A percentile compares a stretch with the other conserved stretches of the same genome.
Evolutionary conservation across 2,329 filamentous ascomycete species (phyloP).

Genomic region (Phyllosticta capitalensis): DNA sequence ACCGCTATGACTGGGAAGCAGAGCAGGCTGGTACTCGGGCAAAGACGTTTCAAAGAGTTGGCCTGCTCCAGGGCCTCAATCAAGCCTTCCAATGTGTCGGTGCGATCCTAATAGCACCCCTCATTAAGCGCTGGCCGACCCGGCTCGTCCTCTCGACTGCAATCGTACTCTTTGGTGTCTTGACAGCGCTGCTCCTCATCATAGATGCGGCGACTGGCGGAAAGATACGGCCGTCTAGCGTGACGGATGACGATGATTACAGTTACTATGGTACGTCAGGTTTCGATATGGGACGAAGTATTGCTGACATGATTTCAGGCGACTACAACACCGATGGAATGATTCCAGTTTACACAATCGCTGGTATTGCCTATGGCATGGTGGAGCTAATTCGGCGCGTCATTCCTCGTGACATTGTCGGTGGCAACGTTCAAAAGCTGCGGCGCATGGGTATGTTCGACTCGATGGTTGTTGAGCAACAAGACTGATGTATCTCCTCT

Average conservation of each 20-base stretch:
- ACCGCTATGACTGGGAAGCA: slow-evolving; percentile 41
- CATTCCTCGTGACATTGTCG: slow-evolving; percentile 44
- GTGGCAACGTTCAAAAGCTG: slow-evolving; percentile 42
- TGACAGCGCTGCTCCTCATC: slow-evolving; percentile 40
- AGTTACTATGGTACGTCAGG: slow-evolving; percentile 33
- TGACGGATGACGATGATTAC: slow-evolving; percentile 23
- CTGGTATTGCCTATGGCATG: slow-evolving; percentile 37
- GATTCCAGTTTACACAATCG: slow-evolving; percentile 39
- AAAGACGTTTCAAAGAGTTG: slow-evolving; percentile 40
- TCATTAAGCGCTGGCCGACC: slow-evolving; percentile 41
- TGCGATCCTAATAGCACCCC: slow-evolving; percentile 41
- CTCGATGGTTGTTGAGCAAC: not conserved
- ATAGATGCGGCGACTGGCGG: slow-evolving; percentile 42
- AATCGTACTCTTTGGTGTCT: slow-evolving; percentile 37
- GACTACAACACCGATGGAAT: slow-evolving; percentile 41
- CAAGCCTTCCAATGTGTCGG: slow-evolving; percentile 44
- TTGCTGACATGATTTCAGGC: not conserved
- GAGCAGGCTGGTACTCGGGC: slow-evolving; percentile 20
- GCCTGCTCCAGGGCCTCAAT: slow-evolving; percentile 40
- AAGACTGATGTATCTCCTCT: not conserved
- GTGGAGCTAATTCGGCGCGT: slow-evolving; percentile 43
- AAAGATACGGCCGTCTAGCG: slow-evolving; percentile 28
- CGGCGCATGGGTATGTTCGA: slow-evolving; percentile 30
- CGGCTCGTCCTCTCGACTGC: slow-evolving; percentile 37
- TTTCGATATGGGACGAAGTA: not conserved